Evolutionary conservation across 192 early-diverging fungal species (phyloP), one percentile per base, ranked within the genome.

Genomic region (Mortierella alpina): DNA sequence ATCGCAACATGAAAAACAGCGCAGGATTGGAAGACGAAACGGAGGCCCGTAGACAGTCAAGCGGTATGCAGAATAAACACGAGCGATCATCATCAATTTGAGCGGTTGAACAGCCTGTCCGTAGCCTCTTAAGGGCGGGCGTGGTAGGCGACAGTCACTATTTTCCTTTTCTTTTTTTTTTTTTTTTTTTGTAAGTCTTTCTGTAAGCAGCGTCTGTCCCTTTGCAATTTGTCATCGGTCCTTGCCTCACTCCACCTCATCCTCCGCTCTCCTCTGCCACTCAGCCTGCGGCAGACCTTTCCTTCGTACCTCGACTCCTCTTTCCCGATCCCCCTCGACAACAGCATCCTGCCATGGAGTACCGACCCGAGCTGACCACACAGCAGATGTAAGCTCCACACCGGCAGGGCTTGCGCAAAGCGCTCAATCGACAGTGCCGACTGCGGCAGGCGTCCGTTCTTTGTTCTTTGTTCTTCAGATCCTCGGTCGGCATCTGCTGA

Each of bases 351-450:
- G 68, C 50, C 52, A 88, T 88, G 87, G 84, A 88, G 69, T 88
- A 88, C 62, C 74, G 62, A 75, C 88, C 88, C 12, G 85, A 87
- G 39, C 75, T 89, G 39, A 85, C 84, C 44, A 83, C 84, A 40
- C 88, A 85, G 65, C 66, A 85, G 50, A 89, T 89, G 88, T 89
- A 87, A 78, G 75, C 47, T 14, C 6, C 14, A 41, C 23, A 31
- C 31, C 31, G 3, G 31, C 31, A 31, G 31, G 31, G 31, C 31
- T 3, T 31, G 31, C 31, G 1, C 31, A 31, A 31, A 3, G 31
- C 31, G 15, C 10, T 42, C 13, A 10, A 42, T 59, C 56, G 5
- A 40, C 22, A 47, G 54, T 0, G 56, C 6, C 47, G 58, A 50
- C 52, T 63, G 47, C 52, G 67, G 55, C 58, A 47, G 1, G 31